Base-by-base conservation (phyloP, 768 basidiomycete genomes). In the Tephrocybe sp. region DNA sequence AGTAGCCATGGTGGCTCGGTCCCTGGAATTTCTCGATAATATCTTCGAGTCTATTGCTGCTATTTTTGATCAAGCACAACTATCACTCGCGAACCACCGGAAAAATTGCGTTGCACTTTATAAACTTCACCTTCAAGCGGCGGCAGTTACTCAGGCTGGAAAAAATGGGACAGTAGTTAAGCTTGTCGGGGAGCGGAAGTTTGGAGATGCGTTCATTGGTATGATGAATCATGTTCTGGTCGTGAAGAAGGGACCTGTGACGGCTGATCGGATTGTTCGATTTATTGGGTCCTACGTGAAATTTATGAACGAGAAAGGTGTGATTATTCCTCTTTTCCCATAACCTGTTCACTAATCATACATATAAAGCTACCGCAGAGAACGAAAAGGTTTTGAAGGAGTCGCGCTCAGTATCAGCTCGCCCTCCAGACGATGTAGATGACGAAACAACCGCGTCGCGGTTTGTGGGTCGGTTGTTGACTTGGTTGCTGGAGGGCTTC, bases 21-120 rank as follows among this genome's bases (percentile, higher is more conserved):
- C 55, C 12, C 51, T 57, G 31, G 50, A 52, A 32, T 37, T 62
- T 16, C 63, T 71, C 2, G 68, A 70, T 3, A 60, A 60, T 6
- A 53, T 79, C 1, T 59, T 65, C 34, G 72, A 70, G 30, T 62
- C 63, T 6, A 52, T 79, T 15, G 66, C 73, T 1, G 57, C 58
- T 11, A 70, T 78, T 16, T 95, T 96, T 49, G 85, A 88, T 37
- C 92, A 97, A 67, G 86, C 79, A 0, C 94, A 97, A 62, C 67
- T 66, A 16, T 86, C 89, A 0, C 63, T 84, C 19, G 90, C 93
- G 4, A 93, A 92, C 65, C 96, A 98, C 69, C 88, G 89, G 59
- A 98, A 98, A 75, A 97, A 97, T 67, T 79, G 87, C 45, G 87
- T 94, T 36, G 84, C 86, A 0, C 77, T 98, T 1, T 80, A 90